A percentile compares a stretch with the other conserved stretches of the same genome.
Conservation (phyloP, 371 early-diverging fungal genomes). For the Mortierella sp. region DNA sequence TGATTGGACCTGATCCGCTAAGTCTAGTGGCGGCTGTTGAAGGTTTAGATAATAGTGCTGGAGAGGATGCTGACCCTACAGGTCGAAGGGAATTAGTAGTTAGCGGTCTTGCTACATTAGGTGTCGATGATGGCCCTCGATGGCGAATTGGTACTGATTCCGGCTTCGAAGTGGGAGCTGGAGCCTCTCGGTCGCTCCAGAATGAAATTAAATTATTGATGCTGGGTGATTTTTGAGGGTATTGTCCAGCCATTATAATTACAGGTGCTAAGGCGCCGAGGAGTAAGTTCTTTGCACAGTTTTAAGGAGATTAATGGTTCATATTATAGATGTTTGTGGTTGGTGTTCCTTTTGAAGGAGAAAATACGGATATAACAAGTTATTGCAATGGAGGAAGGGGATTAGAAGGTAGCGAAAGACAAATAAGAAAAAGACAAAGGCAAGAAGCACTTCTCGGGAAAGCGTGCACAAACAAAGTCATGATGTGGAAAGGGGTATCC, state of each 20-base stretch:
- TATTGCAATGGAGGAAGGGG: neutral
- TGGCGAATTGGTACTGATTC: neutral
- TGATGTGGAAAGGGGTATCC: neutral
- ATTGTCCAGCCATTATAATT: slow-evolving; percentile 21
- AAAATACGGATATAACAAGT: neutral
- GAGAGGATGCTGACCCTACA: neutral
- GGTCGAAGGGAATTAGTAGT: neutral
- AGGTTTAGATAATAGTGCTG: slow-evolving; percentile 6
- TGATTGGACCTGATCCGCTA: neutral
- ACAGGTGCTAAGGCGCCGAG: neutral
- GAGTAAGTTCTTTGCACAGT: neutral
- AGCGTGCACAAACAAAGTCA: neutral
- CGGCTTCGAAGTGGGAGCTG: neutral
- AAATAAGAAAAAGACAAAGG: neutral
- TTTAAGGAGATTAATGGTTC: neutral
- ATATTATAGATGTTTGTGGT: neutral
- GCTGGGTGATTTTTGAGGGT: slow-evolving; percentile 34
- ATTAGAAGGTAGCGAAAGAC: neutral
- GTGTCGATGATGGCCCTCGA: neutral
- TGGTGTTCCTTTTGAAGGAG: too few relatives aligned
- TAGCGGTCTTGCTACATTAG: neutral
- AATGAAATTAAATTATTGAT: slow-evolving; percentile 54
- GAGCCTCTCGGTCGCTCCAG: slow-evolving; percentile 44
- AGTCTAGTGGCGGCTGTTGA: neutral
- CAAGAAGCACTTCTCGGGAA: neutral